These are phyloP conservation scores for Fragaria ananassa DNA, from an alignment of 306 rosid species.

Conservation along the genomic window DNA sequence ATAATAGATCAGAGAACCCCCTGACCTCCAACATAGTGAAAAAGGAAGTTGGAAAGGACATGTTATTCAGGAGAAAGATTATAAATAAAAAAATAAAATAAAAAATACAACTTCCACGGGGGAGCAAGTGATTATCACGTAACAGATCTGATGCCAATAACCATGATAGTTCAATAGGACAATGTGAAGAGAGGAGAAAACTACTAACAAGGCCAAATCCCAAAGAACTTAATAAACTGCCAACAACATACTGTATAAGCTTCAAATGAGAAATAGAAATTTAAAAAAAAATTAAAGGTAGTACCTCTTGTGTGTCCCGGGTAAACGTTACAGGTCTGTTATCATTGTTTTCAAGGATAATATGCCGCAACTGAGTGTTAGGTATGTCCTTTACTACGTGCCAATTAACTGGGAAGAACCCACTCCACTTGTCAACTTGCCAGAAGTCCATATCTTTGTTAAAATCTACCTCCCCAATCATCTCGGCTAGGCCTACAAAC, in stretches of 20 bases:
- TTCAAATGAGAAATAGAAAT: background rate
- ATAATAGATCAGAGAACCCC: background rate
- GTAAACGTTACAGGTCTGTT: constrained; percentile 65
- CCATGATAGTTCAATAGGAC: background rate
- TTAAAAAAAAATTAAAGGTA: background rate
- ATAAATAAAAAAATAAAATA: too few species aligned
- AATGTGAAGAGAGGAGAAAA: background rate
- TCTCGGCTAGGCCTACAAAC: constrained; percentile 85
- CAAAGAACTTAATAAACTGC: background rate
- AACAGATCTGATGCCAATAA: background rate
- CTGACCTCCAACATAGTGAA: background rate
- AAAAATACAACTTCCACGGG: background rate
- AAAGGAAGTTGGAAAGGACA: background rate
- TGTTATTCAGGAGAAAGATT: too few species aligned
- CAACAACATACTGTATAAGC: too few species aligned
- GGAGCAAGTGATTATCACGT: background rate
- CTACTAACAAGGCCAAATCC: background rate
- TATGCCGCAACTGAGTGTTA: constrained; percentile 53
- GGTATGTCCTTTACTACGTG: constrained; percentile 78
- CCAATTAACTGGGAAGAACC: constrained; percentile 86
- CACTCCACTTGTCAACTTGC: constrained; percentile 73
- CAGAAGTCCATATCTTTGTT: constrained; percentile 73
- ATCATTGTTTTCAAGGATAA: constrained; percentile 62
- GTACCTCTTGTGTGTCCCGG: constrained; percentile 93
- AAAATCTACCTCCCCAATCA: constrained; percentile 74